Evolutionary conservation across 2,329 filamentous ascomycete species (phyloP).

Genomic region (Ceratocystis destructans): DNA sequence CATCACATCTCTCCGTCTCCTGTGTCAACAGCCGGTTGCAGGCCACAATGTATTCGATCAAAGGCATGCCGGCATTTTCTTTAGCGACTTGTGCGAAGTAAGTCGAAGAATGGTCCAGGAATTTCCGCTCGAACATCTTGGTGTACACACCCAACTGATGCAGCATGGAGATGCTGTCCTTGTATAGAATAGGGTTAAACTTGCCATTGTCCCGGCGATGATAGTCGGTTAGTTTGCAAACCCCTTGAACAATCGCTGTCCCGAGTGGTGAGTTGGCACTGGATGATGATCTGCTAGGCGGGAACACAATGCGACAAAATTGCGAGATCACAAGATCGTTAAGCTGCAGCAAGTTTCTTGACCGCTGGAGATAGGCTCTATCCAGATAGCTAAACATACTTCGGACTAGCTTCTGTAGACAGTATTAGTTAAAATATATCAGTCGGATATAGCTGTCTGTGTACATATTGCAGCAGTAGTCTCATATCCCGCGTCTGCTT

Average conservation of each 20-base stretch:
- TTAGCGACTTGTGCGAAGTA: conserved; percentile 61
- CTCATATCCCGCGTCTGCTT: neutral
- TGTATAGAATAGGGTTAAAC: conserved; percentile 53
- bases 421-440: conserved; percentile 10
- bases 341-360: conserved; percentile 54
- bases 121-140: conserved; percentile 61
- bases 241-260: conserved; percentile 32
- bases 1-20: conserved; percentile 65
- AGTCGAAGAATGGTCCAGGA: conserved; percentile 51
- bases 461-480: no score
- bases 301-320: conserved; percentile 52
- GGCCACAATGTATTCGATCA: conserved; percentile 63
- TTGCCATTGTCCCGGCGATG: conserved; percentile 48
- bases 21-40: conserved; percentile 54
- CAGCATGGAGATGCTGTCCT: conserved; percentile 65
- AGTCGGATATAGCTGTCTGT: neutral
- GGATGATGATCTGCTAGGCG: conserved; percentile 20
- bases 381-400: conserved; percentile 93
- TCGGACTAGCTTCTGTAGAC: conserved; percentile 52
- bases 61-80: conserved; percentile 44
- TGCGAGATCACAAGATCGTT: conserved; percentile 66
- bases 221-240: conserved; percentile 60
- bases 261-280: conserved; percentile 20
- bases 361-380: conserved; percentile 69
- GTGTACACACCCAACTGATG: conserved; percentile 73